These are phyloP conservation scores for Raphanus sativus DNA, from an alignment of 345 rosid genomes.

Conservation along the genomic window DNA sequence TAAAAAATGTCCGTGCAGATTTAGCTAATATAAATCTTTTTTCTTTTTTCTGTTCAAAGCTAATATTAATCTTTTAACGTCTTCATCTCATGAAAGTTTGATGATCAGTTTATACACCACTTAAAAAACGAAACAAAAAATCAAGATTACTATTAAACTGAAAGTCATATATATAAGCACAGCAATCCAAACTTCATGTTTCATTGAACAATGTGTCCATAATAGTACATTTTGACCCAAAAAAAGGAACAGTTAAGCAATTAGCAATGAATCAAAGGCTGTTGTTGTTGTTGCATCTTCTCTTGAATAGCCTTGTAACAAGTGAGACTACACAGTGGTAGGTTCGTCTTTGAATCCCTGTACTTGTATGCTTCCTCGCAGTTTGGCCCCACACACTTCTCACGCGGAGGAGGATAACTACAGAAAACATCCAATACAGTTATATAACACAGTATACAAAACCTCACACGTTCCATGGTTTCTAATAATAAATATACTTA, in stretches of 20 bases:
- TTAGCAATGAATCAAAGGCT: slow-evolving; percentile 28
- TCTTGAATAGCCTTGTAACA: slow-evolving; percentile 69
- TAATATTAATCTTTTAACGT: neutral
- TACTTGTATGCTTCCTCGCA: slow-evolving; percentile 70
- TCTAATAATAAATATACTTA: neutral
- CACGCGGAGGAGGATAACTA: slow-evolving; percentile 79
- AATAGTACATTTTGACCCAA: neutral
- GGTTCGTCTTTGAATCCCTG: slow-evolving; percentile 72
- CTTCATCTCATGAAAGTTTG: neutral
- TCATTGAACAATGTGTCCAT: neutral
- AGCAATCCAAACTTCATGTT: neutral
- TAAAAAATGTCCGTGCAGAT: neutral
- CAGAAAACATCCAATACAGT: neutral
- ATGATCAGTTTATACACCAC: neutral
- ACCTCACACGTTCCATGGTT: neutral
- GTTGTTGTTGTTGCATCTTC: slow-evolving; percentile 37
- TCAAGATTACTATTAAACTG: neutral
- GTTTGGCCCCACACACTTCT: slow-evolving; percentile 72
- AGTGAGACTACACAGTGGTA: slow-evolving; percentile 71
- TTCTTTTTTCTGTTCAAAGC: no score
- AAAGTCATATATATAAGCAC: neutral
- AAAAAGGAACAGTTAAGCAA: neutral
- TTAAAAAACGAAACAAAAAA: neutral
- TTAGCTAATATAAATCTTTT: no score
- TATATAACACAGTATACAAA: neutral